A percentile compares a stretch with the other conserved stretches of the same genome.
Conservation (phyloP, 1,284 basidiomycete species). For the Singerocomus inundabilis region DNA sequence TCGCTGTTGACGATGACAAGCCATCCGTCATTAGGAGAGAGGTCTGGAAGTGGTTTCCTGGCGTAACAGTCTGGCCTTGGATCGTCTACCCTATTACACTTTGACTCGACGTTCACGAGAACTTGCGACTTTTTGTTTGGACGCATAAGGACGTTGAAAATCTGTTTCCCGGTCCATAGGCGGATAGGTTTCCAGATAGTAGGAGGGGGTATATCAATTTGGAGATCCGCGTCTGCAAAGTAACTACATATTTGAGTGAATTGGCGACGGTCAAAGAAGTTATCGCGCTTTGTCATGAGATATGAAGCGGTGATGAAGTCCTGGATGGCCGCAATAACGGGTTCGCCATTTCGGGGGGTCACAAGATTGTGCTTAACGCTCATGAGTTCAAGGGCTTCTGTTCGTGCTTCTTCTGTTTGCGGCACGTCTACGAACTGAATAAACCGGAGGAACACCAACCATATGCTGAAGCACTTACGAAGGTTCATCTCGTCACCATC, state of each 20-base stretch:
- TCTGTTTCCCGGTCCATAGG: conserved; percentile 98
- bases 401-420: conserved; percentile 97
- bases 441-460: background rate
- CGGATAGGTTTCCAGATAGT: conserved; percentile 91
- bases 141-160: conserved; percentile 95
- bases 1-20: conserved; percentile 97
- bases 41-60: conserved; percentile 70
- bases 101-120: conserved; percentile 93
- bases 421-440: conserved; percentile 73
- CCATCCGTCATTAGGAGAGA: conserved; percentile 98
- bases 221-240: conserved; percentile 86
- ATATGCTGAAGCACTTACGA: conserved; percentile 52
- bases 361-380: conserved; percentile 97
- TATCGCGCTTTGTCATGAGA: conserved; percentile 90
- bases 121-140: conserved; percentile 87
- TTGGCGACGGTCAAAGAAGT: conserved; percentile 91
- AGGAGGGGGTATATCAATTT: conserved; percentile 95
- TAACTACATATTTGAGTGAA: conserved; percentile 98
- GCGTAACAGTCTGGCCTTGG: conserved; percentile 64
- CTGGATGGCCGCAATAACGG: conserved; percentile 98
- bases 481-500: conserved; percentile 99
- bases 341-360: conserved; percentile 95
- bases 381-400: conserved; percentile 98
- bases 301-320: conserved; percentile 99
- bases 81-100: conserved; percentile 92